Conservation (phyloP, 1,139 yeast genomes). For the Candida sanyaensis region DNA sequence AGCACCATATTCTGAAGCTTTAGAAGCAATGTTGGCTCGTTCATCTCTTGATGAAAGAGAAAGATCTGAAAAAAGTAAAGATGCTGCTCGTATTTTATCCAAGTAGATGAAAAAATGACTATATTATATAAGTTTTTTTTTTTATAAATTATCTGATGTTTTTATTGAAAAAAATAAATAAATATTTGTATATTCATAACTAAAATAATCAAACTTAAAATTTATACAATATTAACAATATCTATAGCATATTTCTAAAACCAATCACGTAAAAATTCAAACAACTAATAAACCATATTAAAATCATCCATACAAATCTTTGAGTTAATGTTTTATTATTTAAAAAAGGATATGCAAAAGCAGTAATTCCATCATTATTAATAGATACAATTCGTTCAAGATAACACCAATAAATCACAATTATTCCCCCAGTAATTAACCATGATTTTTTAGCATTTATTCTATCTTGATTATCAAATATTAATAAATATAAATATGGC, state of each 20-base stretch:
- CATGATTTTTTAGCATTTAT: conserved; percentile 3
- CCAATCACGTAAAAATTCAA: conserved; percentile 10
- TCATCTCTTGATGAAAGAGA: conserved; percentile 48
- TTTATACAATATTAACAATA: too few relatives aligned
- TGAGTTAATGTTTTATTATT: conserved; percentile 10
- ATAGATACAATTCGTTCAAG: conserved; percentile 11
- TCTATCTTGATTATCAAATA: conserved; percentile 7
- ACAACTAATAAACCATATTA: conserved; percentile 10
- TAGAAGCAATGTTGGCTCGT: conserved; percentile 57
- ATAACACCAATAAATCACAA: conserved; percentile 11
- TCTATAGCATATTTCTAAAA: conserved; percentile 6
- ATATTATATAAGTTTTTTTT: neutral
- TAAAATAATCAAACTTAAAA: neutral
- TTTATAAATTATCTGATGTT: too few relatives aligned
- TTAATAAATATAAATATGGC: conserved; percentile 19
- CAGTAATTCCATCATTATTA: conserved; percentile 10
- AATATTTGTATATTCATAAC: neutral
- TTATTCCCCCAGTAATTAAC: conserved; percentile 7
- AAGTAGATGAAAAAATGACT: conserved; percentile 4
- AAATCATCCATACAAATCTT: conserved; percentile 9
- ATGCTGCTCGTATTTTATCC: conserved; percentile 25
- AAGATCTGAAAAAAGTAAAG: conserved; percentile 46
- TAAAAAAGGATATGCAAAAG: conserved; percentile 24
- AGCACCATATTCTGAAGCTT: conserved; percentile 58
- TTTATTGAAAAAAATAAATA: too few relatives aligned